These are phyloP conservation scores for Penicillium pulvis DNA, from an alignment of 495 filamentous ascomycete genomes.

Conservation along the genomic window DNA sequence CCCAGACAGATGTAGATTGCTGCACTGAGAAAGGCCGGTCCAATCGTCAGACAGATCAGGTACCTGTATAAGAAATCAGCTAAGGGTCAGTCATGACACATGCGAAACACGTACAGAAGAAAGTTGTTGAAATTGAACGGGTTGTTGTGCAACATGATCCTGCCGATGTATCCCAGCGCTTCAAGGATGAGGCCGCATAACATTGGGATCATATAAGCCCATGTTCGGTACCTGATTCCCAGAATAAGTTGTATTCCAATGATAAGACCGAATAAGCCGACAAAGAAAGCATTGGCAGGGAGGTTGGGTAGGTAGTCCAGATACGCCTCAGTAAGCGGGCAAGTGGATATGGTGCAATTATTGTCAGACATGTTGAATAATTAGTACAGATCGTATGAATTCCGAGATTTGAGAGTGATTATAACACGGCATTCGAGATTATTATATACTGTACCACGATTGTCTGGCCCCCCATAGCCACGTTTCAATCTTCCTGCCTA, in stretches of 20 bases:
- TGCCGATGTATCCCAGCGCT: slow-evolving; percentile 37
- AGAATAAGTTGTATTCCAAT: slow-evolving; percentile 28
- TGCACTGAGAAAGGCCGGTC: slow-evolving; percentile 56
- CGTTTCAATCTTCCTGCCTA: background rate
- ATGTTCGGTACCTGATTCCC: slow-evolving; percentile 33
- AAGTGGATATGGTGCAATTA: slow-evolving; percentile 40
- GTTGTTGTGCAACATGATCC: slow-evolving; percentile 33
- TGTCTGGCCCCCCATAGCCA: background rate
- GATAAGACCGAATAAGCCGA: slow-evolving; percentile 32
- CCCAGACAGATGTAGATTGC: slow-evolving; percentile 58
- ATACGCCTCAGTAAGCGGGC: slow-evolving; percentile 34
- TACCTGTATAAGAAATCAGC: slow-evolving; percentile 27
- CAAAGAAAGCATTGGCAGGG: slow-evolving; percentile 39
- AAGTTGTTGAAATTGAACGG: slow-evolving; percentile 36
- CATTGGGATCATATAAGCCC: slow-evolving; percentile 29
- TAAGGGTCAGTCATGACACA: background rate
- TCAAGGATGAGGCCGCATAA: slow-evolving; percentile 35
- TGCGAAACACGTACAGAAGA: slow-evolving; percentile 23
- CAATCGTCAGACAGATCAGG: slow-evolving; percentile 55
- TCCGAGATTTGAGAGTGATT: too few relatives aligned
- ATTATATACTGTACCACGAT: too few relatives aligned
- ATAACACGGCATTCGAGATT: too few relatives aligned
- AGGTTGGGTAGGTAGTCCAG: slow-evolving; percentile 39
- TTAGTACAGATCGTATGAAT: too few relatives aligned
- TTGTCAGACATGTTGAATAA: background rate